These are phyloP conservation scores for Tolypocladium sp. DNA, from an alignment of 2,329 filamentous ascomycete species.

Conservation along the genomic window DNA sequence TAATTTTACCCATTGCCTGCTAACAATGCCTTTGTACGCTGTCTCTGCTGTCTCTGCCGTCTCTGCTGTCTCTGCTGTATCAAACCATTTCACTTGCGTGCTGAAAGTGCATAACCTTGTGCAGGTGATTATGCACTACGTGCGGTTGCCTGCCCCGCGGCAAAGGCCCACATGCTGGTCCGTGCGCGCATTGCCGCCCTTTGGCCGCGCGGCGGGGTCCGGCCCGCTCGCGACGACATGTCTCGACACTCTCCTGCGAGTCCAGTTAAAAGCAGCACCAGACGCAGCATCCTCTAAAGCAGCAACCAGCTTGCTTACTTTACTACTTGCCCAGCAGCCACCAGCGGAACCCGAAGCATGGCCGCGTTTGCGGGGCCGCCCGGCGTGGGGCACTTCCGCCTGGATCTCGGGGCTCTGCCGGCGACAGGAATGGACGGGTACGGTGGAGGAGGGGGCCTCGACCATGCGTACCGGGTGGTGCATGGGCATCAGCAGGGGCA, in stretches of 20 bases:
- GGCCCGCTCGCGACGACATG: background rate
- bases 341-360: background rate
- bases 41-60: no score
- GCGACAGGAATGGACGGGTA: background rate
- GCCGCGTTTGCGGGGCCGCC: slow-evolving; percentile 1
- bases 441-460: background rate
- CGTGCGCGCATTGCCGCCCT: slow-evolving; percentile 3
- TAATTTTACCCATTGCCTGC: no score
- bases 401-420: slow-evolving; percentile 1
- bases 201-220: background rate
- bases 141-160: no score
- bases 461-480: background rate
- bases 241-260: background rate
- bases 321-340: no score
- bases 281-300: background rate
- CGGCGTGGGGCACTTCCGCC: slow-evolving; percentile 5
- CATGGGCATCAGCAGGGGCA: background rate
- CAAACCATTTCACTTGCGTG: no score
- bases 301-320: background rate
- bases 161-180: background rate
- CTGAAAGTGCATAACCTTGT: background rate
- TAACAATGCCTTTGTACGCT: background rate
- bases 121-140: background rate
- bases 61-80: no score
- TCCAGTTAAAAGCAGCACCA: slow-evolving; percentile 3